Conservation (phyloP, 805 yeast species). For the Candida coleopterorum region DNA sequence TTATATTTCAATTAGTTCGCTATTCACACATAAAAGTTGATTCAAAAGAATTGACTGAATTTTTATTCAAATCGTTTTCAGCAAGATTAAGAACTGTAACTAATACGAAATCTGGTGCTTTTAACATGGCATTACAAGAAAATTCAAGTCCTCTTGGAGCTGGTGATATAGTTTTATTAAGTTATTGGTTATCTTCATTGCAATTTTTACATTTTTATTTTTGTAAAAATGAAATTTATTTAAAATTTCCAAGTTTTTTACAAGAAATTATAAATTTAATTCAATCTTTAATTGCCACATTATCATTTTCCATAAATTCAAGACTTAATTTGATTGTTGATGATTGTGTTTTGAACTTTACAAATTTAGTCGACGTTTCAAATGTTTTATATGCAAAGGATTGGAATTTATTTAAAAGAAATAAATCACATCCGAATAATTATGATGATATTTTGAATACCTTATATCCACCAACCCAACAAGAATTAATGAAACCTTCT, state of each 20-base stretch:
- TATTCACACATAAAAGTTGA: slow-evolving; percentile 57
- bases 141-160: slow-evolving; percentile 24
- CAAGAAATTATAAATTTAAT: slow-evolving; percentile 59
- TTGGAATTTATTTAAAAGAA: slow-evolving; percentile 50
- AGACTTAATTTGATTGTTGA: slow-evolving; percentile 56
- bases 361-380: slow-evolving; percentile 77
- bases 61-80: slow-evolving; percentile 54
- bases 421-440: slow-evolving; percentile 39
- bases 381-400: slow-evolving; percentile 71
- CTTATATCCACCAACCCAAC: slow-evolving; percentile 80
- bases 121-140: slow-evolving; percentile 33
- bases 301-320: slow-evolving; percentile 61
- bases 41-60: slow-evolving; percentile 52
- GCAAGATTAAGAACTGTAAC: slow-evolving; percentile 59
- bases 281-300: slow-evolving; percentile 61
- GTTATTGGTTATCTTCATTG: slow-evolving; percentile 85
- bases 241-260: slow-evolving; percentile 50
- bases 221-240: slow-evolving; percentile 56
- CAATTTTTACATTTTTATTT: slow-evolving; percentile 76
- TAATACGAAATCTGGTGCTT: slow-evolving; percentile 56
- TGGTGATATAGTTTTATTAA: slow-evolving; percentile 65
- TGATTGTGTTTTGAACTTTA: slow-evolving; percentile 66
- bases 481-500: slow-evolving; percentile 79
- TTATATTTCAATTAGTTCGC: slow-evolving; percentile 64
- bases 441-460: slow-evolving; percentile 72